These are phyloP conservation scores for Aphanomyces astaci DNA, from an alignment of 352 stramenopile genomes.

Conservation along the genomic window DNA sequence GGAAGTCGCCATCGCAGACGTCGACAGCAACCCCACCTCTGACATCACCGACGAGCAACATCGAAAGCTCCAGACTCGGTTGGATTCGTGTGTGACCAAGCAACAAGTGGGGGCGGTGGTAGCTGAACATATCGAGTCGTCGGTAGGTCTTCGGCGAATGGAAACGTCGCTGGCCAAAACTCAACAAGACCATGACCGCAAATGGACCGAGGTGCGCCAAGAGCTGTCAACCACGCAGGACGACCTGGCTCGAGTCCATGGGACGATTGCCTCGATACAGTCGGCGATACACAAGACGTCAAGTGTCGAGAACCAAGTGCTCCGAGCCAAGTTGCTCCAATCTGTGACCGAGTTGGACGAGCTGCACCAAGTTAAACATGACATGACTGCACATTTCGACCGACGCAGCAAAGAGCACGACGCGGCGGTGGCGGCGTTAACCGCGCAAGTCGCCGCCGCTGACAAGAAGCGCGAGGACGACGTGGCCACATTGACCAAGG, in stretches of 20 bases:
- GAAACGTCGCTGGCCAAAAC: not conserved
- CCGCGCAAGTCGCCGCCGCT: slow-evolving; percentile 23
- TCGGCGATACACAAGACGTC: not conserved
- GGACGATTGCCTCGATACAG: not conserved
- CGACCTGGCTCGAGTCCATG: not conserved
- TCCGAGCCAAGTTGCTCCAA: slow-evolving; percentile 11
- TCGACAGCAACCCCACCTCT: not conserved
- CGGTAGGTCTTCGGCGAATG: not conserved
- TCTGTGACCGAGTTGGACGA: slow-evolving; percentile 30
- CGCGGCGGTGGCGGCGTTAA: slow-evolving; percentile 44
- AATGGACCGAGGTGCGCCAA: not conserved
- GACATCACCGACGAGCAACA: slow-evolving; percentile 4
- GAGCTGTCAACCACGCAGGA: not conserved
- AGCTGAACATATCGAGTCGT: not conserved
- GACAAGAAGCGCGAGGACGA: slow-evolving; percentile 57
- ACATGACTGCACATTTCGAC: slow-evolving; percentile 40
- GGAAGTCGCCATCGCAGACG: not conserved
- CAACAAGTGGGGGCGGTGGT: not conserved
- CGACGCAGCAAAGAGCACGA: slow-evolving; percentile 48
- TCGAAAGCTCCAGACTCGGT: not conserved
- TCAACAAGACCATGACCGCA: not conserved
- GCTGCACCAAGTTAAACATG: slow-evolving; percentile 45
- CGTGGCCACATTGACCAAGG: slow-evolving; percentile 38
- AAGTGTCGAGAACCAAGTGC: not conserved
- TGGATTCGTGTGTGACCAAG: not conserved